phyloP scores from a whole-genome alignment of 345 rosid species.

The Citrus sp. region DNA sequence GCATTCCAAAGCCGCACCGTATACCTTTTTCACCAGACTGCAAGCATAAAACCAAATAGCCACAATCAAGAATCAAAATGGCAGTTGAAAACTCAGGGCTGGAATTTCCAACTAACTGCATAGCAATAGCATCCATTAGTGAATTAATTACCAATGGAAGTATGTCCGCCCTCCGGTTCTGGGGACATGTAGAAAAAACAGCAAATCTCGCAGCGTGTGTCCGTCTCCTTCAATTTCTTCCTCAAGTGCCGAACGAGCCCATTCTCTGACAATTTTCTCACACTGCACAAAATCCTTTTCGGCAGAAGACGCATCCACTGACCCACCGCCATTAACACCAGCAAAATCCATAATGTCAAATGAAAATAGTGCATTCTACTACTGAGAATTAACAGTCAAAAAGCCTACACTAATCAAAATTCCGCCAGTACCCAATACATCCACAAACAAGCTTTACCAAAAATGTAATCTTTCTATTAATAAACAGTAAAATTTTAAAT shows the following conservation, averaged over 20 bases:
- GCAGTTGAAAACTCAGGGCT: not conserved
- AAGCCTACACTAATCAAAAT: not conserved
- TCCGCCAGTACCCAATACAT: not conserved
- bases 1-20: constrained; percentile 63
- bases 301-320: constrained; percentile 43
- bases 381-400: not conserved
- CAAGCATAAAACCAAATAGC: constrained; percentile 17
- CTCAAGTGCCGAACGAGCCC: constrained; percentile 63
- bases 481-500: no score
- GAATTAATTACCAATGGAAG: constrained; percentile 65
- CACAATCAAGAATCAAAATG: constrained; percentile 11
- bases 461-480: not conserved
- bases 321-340: constrained; percentile 5
- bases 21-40: constrained; percentile 89
- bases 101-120: not conserved
- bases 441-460: not conserved
- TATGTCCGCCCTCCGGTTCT: constrained; percentile 97
- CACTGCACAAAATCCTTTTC: constrained; percentile 52
- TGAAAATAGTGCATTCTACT: not conserved
- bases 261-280: constrained; percentile 56
- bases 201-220: constrained; percentile 65
- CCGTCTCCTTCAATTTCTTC: constrained; percentile 49
- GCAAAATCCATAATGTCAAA: not conserved
- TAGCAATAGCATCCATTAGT: not conserved
- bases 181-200: constrained; percentile 92